Base-by-base conservation (phyloP, 257 asterid species). In the Solanum corneliomulleri region DNA sequence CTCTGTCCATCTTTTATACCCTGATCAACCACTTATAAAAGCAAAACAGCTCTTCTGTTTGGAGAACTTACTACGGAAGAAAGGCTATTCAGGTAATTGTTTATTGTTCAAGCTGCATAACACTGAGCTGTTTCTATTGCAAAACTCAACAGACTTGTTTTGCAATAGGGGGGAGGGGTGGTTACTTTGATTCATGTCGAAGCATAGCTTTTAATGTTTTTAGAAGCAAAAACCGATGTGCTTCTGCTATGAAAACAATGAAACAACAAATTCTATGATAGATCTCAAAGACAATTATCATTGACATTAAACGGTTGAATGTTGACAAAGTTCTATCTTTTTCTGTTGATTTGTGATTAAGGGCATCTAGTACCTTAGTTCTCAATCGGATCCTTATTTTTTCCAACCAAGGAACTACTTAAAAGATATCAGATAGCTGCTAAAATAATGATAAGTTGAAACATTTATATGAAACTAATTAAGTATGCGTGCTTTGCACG, bases 41-140 rank as follows among this genome's bases (percentile, higher is more conserved):
- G 99, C 97, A 88, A 97, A 97, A 87, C 99, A 95, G 88, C 95
- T 97, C 80, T 97, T 97, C 91, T 90, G 90, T 86, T 71, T 95
- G 94, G 95, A 93, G 90, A 96, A 97, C 94, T 93, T 97, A 89
- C 91, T 97, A 89, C 94, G 98, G 39, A 97, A 94, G 95, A 94
- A 92, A 91, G 98, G 94, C 69, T 41, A 85, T 87, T 86, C 96
- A 93, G 99, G 99, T 96, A 91, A 64, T 81, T 37, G 23, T 80
- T 68, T n/a, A 86, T 66, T 62, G 72, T 58, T 80, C 41, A 81
- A 49, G 70, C 85, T 49, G 85, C 68, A 47, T 29, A 81, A 20
- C 45, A 20, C 45, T 81, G 72, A 80, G 78, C 37, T 18, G 81
- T 64, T 78, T 81, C 42, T 49, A 31, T 18, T 49, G 85, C 45